A percentile compares a stretch with the other conserved stretches of the same genome.
phyloP scores from a whole-genome alignment of 176 grass and related monocot genomes.

The Phoenix dactylifera region DNA sequence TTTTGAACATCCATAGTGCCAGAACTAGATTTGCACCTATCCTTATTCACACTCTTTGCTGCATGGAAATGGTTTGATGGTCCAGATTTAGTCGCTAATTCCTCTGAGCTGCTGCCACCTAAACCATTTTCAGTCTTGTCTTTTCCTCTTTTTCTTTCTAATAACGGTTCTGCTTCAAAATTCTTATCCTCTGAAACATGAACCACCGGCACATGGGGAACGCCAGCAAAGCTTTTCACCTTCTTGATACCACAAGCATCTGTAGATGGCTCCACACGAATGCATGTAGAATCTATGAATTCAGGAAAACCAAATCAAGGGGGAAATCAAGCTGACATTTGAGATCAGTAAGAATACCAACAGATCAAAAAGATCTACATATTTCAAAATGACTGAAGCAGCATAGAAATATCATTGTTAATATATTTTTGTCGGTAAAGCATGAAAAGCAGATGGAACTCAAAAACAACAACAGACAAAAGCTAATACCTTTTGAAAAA shows the following conservation, averaged over 20 bases:
- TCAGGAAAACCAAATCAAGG: constrained; percentile 15
- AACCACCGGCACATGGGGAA: constrained; percentile 28
- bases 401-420: no score
- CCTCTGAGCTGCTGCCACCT: constrained; percentile 20
- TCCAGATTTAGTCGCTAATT: constrained; percentile 31
- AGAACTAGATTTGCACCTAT: constrained; percentile 13
- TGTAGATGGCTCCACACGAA: constrained; percentile 32
- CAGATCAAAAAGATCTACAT: no score
- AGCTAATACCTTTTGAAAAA: constrained; percentile 52
- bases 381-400: no score
- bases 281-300: constrained; percentile 32
- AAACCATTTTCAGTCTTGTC: constrained; percentile 24
- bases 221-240: constrained; percentile 29
- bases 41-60: constrained; percentile 20
- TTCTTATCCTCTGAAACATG: constrained; percentile 39
- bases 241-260: constrained; percentile 35
- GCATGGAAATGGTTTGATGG: constrained; percentile 36
- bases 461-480: neutral
- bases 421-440: no score
- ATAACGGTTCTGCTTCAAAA: constrained; percentile 23
- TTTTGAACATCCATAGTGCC: constrained; percentile 26
- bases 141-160: constrained; percentile 43
- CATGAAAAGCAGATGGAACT: neutral
- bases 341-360: neutral
- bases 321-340: constrained; percentile 10